Conservation (phyloP, 257 asterid genomes). For the Gentiana straminea region DNA sequence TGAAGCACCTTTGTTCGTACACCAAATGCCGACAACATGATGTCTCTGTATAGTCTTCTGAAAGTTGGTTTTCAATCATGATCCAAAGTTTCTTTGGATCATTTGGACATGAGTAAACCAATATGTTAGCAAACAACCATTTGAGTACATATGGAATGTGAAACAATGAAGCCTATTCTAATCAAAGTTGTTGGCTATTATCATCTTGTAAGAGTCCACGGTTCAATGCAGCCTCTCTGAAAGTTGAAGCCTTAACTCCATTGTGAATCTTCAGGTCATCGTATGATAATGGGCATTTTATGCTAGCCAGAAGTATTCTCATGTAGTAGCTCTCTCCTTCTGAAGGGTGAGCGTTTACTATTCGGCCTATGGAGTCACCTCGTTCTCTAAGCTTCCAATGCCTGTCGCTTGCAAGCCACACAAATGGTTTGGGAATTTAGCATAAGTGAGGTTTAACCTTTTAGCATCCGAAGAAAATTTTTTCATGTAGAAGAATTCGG, state of each 20-base stretch:
- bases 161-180: background rate
- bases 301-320: background rate
- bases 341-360: background rate
- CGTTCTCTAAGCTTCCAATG: too few species aligned
- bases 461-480: background rate
- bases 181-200: background rate
- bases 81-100: background rate
- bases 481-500: background rate
- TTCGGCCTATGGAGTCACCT: too few species aligned
- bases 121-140: background rate
- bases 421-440: background rate
- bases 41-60: too few species aligned
- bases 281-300: background rate
- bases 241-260: background rate
- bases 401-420: background rate
- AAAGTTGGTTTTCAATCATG: too few species aligned
- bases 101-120: background rate
- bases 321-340: background rate
- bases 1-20: too few species aligned
- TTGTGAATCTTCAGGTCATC: background rate
- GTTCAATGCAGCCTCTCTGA: background rate
- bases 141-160: slow-evolving; percentile 1
- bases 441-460: background rate
- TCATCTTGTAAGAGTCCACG: background rate
- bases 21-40: too few species aligned